Evolutionary conservation across 2,329 filamentous ascomycete species (phyloP).

Genomic region (Phialophora expanda): DNA sequence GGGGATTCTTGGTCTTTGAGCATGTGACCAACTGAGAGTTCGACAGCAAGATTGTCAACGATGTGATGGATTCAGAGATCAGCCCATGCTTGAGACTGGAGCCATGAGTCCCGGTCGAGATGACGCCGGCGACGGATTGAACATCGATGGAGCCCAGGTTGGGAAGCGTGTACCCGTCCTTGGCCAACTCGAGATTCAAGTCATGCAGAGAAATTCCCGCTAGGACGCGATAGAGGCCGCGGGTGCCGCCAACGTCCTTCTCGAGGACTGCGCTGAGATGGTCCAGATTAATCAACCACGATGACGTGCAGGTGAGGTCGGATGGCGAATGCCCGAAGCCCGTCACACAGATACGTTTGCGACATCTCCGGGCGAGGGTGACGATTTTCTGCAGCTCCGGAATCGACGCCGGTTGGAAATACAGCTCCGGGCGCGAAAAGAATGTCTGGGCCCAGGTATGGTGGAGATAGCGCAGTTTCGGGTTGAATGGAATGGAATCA

Average conservation of each 20-base stretch:
- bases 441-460: slow-evolving; percentile 96
- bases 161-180: slow-evolving; percentile 79
- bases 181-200: slow-evolving; percentile 74
- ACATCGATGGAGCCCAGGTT: slow-evolving; percentile 95
- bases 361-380: slow-evolving; percentile 77
- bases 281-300: slow-evolving; percentile 95
- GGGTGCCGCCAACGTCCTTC: slow-evolving; percentile 66
- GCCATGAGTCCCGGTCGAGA: slow-evolving; percentile 91
- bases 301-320: slow-evolving; percentile 87
- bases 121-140: slow-evolving; percentile 90
- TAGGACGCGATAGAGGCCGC: slow-evolving; percentile 74
- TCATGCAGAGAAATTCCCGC: slow-evolving; percentile 83
- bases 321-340: slow-evolving; percentile 92
- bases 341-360: slow-evolving; percentile 81
- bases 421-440: slow-evolving; percentile 85
- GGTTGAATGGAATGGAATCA: slow-evolving; percentile 75
- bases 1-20: slow-evolving; percentile 67
- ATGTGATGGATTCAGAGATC: slow-evolving; percentile 76
- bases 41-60: slow-evolving; percentile 79
- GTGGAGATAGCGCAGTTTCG: slow-evolving; percentile 73
- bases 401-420: slow-evolving; percentile 80
- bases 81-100: slow-evolving; percentile 83
- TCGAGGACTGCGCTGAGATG: slow-evolving; percentile 72
- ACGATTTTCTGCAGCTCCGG: slow-evolving; percentile 83
- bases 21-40: slow-evolving; percentile 77